Evolutionary conservation across 2,329 filamentous ascomycete species (phyloP).

Genomic region (Apiospora marii): DNA sequence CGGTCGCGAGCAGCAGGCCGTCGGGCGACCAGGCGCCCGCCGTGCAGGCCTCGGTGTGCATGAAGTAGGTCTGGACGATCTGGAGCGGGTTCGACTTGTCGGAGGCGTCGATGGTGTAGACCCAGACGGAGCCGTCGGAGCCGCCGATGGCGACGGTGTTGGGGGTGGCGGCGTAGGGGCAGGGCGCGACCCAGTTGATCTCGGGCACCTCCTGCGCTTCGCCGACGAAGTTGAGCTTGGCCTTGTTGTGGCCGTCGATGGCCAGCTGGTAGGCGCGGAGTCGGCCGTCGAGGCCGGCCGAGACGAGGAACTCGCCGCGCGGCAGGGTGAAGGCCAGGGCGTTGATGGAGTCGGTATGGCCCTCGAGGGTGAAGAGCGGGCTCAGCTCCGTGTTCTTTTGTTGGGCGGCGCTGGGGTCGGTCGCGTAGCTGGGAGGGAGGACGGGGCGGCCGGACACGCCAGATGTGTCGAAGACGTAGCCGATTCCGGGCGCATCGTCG

Average conservation of each 20-base stretch:
- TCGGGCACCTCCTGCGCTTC: conserved; percentile 92
- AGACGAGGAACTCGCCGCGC: conserved; percentile 83
- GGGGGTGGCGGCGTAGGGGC: conserved; percentile 73
- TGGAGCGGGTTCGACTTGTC: conserved; percentile 69
- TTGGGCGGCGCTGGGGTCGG: conserved; percentile 65
- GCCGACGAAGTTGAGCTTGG: conserved; percentile 69
- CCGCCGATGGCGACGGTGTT: conserved; percentile 90
- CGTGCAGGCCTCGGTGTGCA: conserved; percentile 86
- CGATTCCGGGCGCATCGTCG: conserved; percentile 74
- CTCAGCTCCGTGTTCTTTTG: conserved; percentile 61
- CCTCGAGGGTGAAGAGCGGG: conserved; percentile 78
- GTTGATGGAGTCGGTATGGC: conserved; percentile 92
- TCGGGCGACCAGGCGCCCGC: conserved; percentile 92
- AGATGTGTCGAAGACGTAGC: conserved; percentile 82
- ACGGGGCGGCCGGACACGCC: conserved; percentile 71
- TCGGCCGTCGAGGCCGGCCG: conserved; percentile 86
- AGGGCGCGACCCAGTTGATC: conserved; percentile 87
- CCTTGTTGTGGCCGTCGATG: conserved; percentile 54
- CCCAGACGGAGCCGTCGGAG: conserved; percentile 92
- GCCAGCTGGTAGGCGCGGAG: conserved; percentile 73
- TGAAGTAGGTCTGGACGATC: conserved; percentile 91
- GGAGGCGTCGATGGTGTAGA: conserved; percentile 82
- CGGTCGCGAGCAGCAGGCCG: conserved; percentile 84
- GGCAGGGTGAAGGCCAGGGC: conserved; percentile 85
- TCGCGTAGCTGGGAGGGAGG: conserved; percentile 77